Conservation (phyloP, 805 yeast genomes). For the Priceomyces medius region DNA sequence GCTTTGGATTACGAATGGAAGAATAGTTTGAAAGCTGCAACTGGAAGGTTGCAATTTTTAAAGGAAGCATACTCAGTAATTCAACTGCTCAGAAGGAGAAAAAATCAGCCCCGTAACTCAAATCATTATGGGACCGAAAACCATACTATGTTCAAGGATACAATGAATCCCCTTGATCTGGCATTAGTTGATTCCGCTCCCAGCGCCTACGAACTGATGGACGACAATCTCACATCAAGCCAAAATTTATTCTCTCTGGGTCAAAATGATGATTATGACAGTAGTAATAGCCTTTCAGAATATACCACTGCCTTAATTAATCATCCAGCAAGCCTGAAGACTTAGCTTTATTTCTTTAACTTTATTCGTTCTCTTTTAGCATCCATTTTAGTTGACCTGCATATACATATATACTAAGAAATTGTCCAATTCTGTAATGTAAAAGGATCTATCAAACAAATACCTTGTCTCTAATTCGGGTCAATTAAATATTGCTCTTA, state of each 20-base stretch:
- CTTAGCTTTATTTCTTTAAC: background rate
- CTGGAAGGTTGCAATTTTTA: conserved; percentile 26
- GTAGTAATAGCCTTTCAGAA: background rate
- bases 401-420: conserved; percentile 2
- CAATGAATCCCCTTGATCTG: background rate
- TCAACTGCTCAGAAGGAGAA: conserved; percentile 16
- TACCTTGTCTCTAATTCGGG: background rate
- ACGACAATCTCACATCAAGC: conserved; percentile 8
- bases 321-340: background rate
- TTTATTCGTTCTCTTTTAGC: conserved; percentile 1
- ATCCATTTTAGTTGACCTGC: conserved; percentile 2
- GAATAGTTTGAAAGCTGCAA: conserved; percentile 20
- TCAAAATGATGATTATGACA: conserved; percentile 15
- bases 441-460: background rate
- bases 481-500: background rate
- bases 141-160: background rate
- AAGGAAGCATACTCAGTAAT: conserved; percentile 27
- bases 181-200: conserved; percentile 1
- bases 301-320: background rate
- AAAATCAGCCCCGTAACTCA: background rate
- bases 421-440: background rate
- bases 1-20: conserved; percentile 23
- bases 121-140: background rate
- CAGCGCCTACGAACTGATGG: conserved; percentile 11
- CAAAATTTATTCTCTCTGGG: conserved; percentile 7